Conservation (phyloP, 352 stramenopile species). For the Pythium pyrilobum region DNA sequence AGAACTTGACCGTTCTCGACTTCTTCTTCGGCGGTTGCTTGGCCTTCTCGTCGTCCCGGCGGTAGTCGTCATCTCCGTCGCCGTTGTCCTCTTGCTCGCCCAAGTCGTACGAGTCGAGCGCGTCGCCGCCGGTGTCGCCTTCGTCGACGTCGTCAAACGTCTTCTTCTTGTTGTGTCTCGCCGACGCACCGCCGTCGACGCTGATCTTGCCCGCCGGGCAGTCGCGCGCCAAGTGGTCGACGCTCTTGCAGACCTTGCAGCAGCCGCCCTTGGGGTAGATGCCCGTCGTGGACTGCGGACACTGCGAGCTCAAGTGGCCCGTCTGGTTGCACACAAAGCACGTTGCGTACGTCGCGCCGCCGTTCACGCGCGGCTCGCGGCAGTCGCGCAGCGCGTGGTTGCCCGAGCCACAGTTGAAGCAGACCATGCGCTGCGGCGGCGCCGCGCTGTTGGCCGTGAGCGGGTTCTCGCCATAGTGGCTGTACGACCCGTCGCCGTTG, state of each 20-base stretch:
- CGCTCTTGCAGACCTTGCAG: slow-evolving; percentile 85
- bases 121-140: slow-evolving; percentile 34
- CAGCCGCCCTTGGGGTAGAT: slow-evolving; percentile 87
- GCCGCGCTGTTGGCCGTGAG: slow-evolving; percentile 2
- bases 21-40: slow-evolving; percentile 14
- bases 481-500: slow-evolving; percentile 7
- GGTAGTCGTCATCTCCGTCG: slow-evolving; percentile 23
- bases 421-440: slow-evolving; percentile 41
- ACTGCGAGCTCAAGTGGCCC: slow-evolving; percentile 84
- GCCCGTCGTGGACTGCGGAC: slow-evolving; percentile 79
- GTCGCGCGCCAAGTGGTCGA: slow-evolving; percentile 78
- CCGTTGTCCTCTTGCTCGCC: slow-evolving; percentile 27
- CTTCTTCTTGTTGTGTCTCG: slow-evolving; percentile 74
- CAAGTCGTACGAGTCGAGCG: slow-evolving; percentile 43
- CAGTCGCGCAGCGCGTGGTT: slow-evolving; percentile 77
- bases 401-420: slow-evolving; percentile 83
- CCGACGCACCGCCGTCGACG: slow-evolving; percentile 41
- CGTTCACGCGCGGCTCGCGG: slow-evolving; percentile 49
- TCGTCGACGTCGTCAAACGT: slow-evolving; percentile 65
- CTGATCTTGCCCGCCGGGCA: slow-evolving; percentile 74
- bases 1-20: slow-evolving; percentile 18
- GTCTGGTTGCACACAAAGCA: slow-evolving; percentile 88
- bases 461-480: slow-evolving; percentile 13
- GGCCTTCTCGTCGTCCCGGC: slow-evolving; percentile 20
- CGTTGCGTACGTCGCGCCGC: slow-evolving; percentile 63